Evolutionary conservation across 805 yeast genomes (phyloP).

Genomic region (Vanderwaltozyma yarrowii): DNA sequence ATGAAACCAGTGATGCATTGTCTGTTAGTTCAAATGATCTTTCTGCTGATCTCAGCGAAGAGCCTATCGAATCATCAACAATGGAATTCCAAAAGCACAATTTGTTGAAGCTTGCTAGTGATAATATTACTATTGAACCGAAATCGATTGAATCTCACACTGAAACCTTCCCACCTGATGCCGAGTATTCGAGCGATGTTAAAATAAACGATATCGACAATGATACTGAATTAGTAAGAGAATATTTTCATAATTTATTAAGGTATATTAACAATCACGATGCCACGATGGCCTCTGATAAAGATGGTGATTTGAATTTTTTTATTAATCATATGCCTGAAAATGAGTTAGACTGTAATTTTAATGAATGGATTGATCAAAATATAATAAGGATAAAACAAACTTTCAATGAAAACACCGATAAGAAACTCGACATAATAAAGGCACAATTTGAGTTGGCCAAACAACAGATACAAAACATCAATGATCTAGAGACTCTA

Average conservation of each 20-base stretch:
- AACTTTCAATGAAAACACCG: slow-evolving; percentile 39
- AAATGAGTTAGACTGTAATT: slow-evolving; percentile 55
- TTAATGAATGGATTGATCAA: slow-evolving; percentile 57
- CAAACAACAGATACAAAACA: slow-evolving; percentile 4
- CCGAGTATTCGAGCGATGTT: slow-evolving; percentile 4
- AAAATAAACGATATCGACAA: background rate
- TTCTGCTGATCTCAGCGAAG: background rate
- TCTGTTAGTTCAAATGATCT: background rate
- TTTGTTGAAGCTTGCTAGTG: background rate
- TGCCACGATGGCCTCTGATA: slow-evolving; percentile 37
- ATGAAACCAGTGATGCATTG: too few relatives aligned
- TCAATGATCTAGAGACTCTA: slow-evolving; percentile 10
- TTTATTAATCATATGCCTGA: slow-evolving; percentile 63
- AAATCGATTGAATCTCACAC: too few relatives aligned
- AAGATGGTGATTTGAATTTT: slow-evolving; percentile 52
- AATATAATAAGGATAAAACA: slow-evolving; percentile 39
- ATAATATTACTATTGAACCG: background rate
- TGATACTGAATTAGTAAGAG: slow-evolving; percentile 6
- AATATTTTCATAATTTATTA: slow-evolving; percentile 20
- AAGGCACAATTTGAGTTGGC: slow-evolving; percentile 18
- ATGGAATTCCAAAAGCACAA: background rate
- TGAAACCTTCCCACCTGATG: background rate
- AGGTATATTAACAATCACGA: slow-evolving; percentile 19
- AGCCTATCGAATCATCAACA: background rate
- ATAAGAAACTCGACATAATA: slow-evolving; percentile 38